phyloP scores from a whole-genome alignment of 345 rosid species.

The Eucalyptus marginata region DNA sequence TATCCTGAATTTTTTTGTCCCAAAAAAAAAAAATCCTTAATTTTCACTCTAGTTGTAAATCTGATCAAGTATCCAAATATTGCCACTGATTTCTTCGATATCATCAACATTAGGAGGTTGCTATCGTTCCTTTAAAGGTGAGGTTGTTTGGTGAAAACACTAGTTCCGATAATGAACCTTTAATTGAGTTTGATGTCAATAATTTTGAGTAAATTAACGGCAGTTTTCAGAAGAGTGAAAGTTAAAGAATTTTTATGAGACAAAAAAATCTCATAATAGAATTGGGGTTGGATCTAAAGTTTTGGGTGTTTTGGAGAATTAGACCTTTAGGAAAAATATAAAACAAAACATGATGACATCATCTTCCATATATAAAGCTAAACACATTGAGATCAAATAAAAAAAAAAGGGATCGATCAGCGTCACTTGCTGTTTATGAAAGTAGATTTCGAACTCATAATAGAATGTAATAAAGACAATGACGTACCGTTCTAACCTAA shows the following conservation, averaged over 20 bases:
- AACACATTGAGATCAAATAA: not conserved
- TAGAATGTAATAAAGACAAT: not conserved
- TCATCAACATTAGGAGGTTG: not conserved
- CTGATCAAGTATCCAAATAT: not conserved
- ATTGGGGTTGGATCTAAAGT: too few relatives aligned
- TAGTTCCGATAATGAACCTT: not conserved
- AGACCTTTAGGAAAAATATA: not conserved
- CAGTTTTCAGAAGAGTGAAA: not conserved
- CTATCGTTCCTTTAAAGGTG: not conserved
- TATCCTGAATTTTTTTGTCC: too few relatives aligned
- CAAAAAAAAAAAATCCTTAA: not conserved
- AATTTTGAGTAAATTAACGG: not conserved
- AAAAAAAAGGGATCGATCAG: not conserved
- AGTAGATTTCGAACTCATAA: not conserved
- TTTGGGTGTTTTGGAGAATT: not conserved
- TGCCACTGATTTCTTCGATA: not conserved
- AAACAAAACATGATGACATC: not conserved
- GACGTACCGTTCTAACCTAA: not conserved
- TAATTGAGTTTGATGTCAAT: too few relatives aligned
- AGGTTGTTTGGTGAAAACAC: not conserved
- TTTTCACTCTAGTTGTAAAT: too few relatives aligned
- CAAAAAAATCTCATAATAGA: too few relatives aligned
- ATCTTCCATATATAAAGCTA: not conserved
- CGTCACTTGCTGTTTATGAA: not conserved
- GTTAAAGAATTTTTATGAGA: too few relatives aligned